A percentile compares a stretch with the other conserved stretches of the same genome.
Evolutionary conservation across 352 stramenopile species (phyloP).

Genomic region (Globisporangium alternatum): DNA sequence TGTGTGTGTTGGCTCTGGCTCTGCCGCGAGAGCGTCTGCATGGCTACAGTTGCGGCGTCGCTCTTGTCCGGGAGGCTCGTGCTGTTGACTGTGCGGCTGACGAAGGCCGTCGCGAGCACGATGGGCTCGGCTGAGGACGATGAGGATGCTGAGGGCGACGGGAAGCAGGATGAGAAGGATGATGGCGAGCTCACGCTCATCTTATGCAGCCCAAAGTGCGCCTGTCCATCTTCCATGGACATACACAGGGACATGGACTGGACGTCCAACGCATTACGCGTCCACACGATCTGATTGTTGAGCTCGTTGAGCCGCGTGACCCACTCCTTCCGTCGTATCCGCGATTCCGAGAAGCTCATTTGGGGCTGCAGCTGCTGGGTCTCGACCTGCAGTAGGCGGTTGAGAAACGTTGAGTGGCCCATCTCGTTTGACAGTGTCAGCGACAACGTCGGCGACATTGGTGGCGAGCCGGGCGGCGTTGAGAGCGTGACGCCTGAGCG

Average conservation of each 20-base stretch:
- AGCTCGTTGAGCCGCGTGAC: conserved; percentile 19
- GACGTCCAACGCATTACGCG: conserved; percentile 4
- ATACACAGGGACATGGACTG: background rate
- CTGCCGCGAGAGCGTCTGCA: background rate
- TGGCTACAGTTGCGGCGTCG: conserved; percentile 5
- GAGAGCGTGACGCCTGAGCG: conserved; percentile 1
- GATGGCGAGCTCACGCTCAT: conserved; percentile 7
- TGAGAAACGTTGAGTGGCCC: background rate
- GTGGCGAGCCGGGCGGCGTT: conserved; percentile 11
- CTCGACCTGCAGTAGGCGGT: background rate
- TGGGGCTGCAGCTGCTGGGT: background rate
- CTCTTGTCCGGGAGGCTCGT: background rate
- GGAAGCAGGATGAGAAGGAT: conserved; percentile 11
- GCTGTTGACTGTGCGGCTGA: conserved; percentile 23
- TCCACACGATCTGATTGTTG: conserved; percentile 33
- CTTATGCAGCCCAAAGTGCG: conserved; percentile 7
- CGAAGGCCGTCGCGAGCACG: conserved; percentile 35
- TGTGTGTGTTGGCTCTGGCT: conserved; percentile 16
- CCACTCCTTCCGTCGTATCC: conserved; percentile 45
- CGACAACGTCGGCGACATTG: background rate
- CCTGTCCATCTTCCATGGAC: background rate
- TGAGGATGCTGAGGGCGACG: background rate
- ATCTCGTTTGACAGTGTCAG: background rate
- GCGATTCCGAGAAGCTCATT: conserved; percentile 8
- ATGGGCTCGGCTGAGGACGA: conserved; percentile 21